These are phyloP conservation scores for Phytophthora sansomeana DNA, from an alignment of 352 stramenopile species.

Conservation along the genomic window DNA sequence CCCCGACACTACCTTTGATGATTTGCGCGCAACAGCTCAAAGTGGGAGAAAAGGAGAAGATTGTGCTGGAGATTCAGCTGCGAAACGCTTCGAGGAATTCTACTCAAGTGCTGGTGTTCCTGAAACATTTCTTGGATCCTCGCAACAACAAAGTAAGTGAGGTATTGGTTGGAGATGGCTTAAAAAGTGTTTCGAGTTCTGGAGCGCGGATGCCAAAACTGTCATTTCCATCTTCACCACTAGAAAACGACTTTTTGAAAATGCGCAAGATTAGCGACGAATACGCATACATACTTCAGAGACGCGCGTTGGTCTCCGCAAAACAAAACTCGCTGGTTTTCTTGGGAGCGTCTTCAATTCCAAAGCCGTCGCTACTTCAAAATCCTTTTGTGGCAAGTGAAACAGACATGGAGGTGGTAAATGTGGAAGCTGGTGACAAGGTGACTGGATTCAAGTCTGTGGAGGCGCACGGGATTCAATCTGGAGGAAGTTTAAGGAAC, in stretches of 20 bases:
- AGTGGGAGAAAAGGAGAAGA: conserved; percentile 6
- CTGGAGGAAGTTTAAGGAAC: conserved; percentile 1
- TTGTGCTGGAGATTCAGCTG: conserved; percentile 34
- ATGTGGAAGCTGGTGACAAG: conserved; percentile 45
- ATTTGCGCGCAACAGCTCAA: conserved; percentile 44
- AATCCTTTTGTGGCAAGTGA: conserved; percentile 54
- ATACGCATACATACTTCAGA: conserved; percentile 74
- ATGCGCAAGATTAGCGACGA: conserved; percentile 77
- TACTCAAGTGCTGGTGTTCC: conserved; percentile 38
- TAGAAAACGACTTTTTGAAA: conserved; percentile 57
- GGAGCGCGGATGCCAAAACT: conserved; percentile 18
- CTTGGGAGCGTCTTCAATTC: conserved; percentile 48
- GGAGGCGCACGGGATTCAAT: conserved; percentile 12
- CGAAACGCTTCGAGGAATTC: conserved; percentile 33
- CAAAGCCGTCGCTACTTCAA: conserved; percentile 60
- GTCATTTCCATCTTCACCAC: conserved; percentile 22
- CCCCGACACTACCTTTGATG: conserved; percentile 28
- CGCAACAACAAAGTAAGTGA: conserved; percentile 29
- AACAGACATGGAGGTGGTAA: conserved; percentile 60
- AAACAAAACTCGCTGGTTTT: conserved; percentile 24
- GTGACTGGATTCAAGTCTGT: conserved; percentile 39
- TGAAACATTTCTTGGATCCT: conserved; percentile 49
- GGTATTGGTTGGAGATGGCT: conserved; percentile 27
- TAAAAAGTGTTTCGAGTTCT: conserved; percentile 20
- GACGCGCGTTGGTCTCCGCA: conserved; percentile 41